Conservation (phyloP, 2,329 filamentous ascomycete genomes). For the Sclerotinia glacialis region DNA sequence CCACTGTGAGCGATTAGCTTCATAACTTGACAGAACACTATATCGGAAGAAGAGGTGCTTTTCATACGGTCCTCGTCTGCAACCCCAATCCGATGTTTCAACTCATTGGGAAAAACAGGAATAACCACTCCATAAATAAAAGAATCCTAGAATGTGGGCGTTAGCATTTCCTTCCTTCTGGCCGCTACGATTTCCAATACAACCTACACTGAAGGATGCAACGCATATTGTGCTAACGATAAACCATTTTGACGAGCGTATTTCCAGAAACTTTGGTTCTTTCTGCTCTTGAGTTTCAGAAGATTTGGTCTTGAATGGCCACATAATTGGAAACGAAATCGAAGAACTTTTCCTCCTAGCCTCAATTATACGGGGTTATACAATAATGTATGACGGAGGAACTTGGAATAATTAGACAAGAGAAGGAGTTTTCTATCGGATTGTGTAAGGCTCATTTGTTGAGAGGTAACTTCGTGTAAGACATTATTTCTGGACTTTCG, state of each 20-base stretch:
- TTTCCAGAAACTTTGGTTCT: conserved; percentile 25
- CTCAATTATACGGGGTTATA: not conserved
- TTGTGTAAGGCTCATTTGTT: not conserved
- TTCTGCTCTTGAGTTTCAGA: not conserved
- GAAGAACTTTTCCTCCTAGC: not conserved
- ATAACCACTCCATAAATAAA: conserved; percentile 58
- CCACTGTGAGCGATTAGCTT: conserved; percentile 45
- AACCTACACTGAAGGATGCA: conserved; percentile 22
- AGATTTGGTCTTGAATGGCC: not conserved
- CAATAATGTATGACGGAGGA: not conserved
- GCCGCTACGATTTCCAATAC: too few relatives aligned
- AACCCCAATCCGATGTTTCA: conserved; percentile 54
- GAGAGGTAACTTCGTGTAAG: not conserved
- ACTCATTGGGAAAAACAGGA: conserved; percentile 66
- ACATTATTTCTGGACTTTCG: not conserved
- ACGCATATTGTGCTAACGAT: conserved; percentile 24
- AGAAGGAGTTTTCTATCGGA: not conserved
- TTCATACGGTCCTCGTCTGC: conserved; percentile 39
- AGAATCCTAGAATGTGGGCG: conserved; percentile 45
- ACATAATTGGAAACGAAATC: not conserved
- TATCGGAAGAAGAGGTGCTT: not conserved
- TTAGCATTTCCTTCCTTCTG: not conserved
- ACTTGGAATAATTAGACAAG: not conserved
- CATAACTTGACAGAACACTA: not conserved
- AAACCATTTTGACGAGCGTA: conserved; percentile 23